These are phyloP conservation scores for Suaeda aralocaspica DNA, from an alignment of 148 eudicot genomes.

Conservation along the genomic window DNA sequence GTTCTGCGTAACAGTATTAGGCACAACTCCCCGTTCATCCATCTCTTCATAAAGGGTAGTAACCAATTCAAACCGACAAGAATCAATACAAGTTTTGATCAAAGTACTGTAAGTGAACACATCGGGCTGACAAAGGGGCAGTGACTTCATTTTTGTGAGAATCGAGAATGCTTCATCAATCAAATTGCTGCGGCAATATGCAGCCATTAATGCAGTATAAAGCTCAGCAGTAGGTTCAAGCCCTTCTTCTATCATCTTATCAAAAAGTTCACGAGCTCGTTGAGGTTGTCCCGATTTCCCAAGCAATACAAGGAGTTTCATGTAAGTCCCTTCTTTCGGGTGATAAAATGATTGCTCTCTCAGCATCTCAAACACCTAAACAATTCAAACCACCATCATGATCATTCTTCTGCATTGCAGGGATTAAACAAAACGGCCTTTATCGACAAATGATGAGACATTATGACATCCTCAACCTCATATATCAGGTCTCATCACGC, in stretches of 20 bases:
- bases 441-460: too few species aligned
- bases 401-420: too few species aligned
- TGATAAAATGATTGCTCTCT: constrained; percentile 81
- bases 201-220: constrained; percentile 75
- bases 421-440: too few species aligned
- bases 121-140: constrained; percentile 92
- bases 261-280: constrained; percentile 67
- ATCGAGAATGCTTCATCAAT: constrained; percentile 59
- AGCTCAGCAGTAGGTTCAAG: constrained; percentile 72
- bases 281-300: constrained; percentile 83
- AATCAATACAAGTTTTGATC: constrained; percentile 83
- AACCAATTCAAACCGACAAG: constrained; percentile 62
- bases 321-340: constrained; percentile 90
- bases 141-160: constrained; percentile 65
- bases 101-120: constrained; percentile 76
- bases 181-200: constrained; percentile 70
- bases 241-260: constrained; percentile 73
- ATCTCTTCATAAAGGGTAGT: constrained; percentile 68
- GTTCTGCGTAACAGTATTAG: constrained; percentile 93
- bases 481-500: too few species aligned
- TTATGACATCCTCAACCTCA: too few species aligned
- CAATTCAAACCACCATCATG: constrained; percentile 15
- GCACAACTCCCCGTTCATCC: constrained; percentile 50
- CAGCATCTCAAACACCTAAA: constrained; percentile 87
- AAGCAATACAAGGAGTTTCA: constrained; percentile 84